Evolutionary conservation across 2,329 filamentous ascomycete genomes (phyloP).

Genomic region (Ophioceras dolichostomum): DNA sequence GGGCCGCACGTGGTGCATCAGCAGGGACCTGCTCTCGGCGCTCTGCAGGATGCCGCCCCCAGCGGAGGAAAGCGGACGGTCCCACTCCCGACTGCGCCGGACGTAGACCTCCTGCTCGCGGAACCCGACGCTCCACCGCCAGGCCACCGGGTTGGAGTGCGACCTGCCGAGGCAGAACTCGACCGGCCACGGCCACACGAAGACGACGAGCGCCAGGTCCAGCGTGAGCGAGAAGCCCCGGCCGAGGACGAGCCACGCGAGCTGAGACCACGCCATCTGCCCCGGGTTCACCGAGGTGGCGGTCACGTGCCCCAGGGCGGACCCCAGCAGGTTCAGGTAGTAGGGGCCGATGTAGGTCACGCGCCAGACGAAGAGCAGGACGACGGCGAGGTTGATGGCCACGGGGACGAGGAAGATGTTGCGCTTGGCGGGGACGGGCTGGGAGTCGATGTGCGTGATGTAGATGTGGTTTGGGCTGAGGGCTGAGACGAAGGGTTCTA

Average conservation of each 20-base stretch:
- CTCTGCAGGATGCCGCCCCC: constrained; percentile 34
- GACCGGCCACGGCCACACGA: constrained; percentile 62
- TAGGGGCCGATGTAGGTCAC: constrained; percentile 56
- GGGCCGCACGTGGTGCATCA: constrained; percentile 49
- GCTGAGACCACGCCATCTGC: constrained; percentile 40
- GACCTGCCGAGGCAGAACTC: constrained; percentile 54
- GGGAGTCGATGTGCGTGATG: constrained; percentile 69
- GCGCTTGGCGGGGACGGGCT: constrained; percentile 59
- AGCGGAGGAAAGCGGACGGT: constrained; percentile 15
- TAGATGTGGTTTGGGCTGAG: constrained; percentile 65
- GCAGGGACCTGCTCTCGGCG: constrained; percentile 35
- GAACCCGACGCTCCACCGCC: constrained; percentile 69
- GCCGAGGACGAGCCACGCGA: constrained; percentile 42
- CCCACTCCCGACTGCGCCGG: constrained; percentile 65
- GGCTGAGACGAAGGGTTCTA: constrained; percentile 52
- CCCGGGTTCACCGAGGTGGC: constrained; percentile 51
- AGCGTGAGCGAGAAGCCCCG: constrained; percentile 56
- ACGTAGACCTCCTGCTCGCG: constrained; percentile 71
- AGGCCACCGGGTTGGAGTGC: constrained; percentile 51
- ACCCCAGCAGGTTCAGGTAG: constrained; percentile 53
- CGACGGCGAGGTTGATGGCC: constrained; percentile 60
- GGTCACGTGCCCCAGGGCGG: constrained; percentile 53
- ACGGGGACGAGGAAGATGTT: constrained; percentile 75
- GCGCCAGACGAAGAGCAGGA: constrained; percentile 53
- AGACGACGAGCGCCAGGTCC: constrained; percentile 58